Base-by-base conservation (phyloP, 1,284 basidiomycete species). In the Porogramme epimiltina region DNA sequence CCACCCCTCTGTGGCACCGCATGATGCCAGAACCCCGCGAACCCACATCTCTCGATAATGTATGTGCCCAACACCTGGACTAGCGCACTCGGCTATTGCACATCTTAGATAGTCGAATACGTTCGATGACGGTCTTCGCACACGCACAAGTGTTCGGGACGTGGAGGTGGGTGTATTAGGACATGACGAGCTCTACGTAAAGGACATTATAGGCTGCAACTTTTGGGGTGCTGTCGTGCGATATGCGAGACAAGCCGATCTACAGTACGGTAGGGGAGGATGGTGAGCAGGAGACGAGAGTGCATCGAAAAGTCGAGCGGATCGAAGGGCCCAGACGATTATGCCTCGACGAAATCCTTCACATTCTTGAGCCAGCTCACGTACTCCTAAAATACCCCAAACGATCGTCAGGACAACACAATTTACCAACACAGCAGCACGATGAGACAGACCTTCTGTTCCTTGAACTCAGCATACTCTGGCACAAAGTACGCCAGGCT, bases 361-460 rank as follows among this genome's bases (percentile, higher is more conserved):
- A 97, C 86, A 63, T 86, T 85, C 60, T 81, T 75, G 64, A 98
- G 76, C 95, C 95, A 98, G 60, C 76, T 77, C 65, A 95, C 84
- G 73, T 98, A 98, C 76, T 98, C 95, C 91, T 93, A 52, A 33
- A n/a, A n/a, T n/a, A n/a, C n/a, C n/a, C n/a, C n/a, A n/a, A n/a
- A n/a, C n/a, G n/a, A n/a, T n/a, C n/a, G n/a, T n/a, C n/a, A n/a
- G n/a, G n/a, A n/a, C n/a, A n/a, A n/a, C n/a, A n/a, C n/a, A n/a
- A n/a, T n/a, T n/a, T n/a, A 20, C 25, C 47, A 22, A 10, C 15
- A 58, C 16, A 6, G 25, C 9, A 71, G 74, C 28, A 45, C 46
- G n/a, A n/a, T n/a, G n/a, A n/a, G n/a, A n/a, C n/a, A 3, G 2
- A 89, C 90, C 80, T 87, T 86, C 76, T 96, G 94, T 67, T 95